Conservation (phyloP, 441 rosid species). For the Rhodomyrtus psidioides region DNA sequence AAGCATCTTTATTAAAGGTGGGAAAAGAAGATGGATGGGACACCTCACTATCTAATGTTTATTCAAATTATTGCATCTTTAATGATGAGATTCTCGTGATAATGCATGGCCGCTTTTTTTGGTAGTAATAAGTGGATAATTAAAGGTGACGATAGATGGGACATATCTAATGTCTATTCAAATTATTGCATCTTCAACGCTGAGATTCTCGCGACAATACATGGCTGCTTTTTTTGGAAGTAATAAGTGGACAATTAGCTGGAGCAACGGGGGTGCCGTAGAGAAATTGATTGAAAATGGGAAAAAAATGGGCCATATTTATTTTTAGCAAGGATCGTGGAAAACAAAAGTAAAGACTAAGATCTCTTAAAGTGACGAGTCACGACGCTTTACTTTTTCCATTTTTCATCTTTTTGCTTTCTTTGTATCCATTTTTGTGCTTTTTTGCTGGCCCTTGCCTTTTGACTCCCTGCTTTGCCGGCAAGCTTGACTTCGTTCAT, state of each 20-base stretch:
- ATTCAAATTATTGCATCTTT: neutral
- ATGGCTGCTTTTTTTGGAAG: no score
- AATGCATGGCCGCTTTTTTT: no score
- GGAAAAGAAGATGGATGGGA: neutral
- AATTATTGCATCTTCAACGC: no score
- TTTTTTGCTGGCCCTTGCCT: neutral
- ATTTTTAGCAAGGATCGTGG: neutral
- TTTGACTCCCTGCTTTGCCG: neutral
- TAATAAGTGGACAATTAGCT: no score
- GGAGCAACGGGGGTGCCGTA: no score
- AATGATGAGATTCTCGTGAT: neutral
- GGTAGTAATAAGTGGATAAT: no score
- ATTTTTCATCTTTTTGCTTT: no score
- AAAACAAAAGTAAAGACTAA: neutral
- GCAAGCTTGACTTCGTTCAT: neutral
- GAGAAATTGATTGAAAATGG: no score
- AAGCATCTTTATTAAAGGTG: neutral
- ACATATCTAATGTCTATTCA: no score
- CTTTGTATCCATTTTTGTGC: neutral
- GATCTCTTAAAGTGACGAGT: neutral
- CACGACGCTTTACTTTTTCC: neutral
- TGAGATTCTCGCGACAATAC: no score
- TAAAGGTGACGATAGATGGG: no score
- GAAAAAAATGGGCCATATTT: no score
- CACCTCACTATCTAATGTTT: neutral